Base-by-base conservation (phyloP, 2,329 filamentous ascomycete species). In the Botrytis hyacinthi region DNA sequence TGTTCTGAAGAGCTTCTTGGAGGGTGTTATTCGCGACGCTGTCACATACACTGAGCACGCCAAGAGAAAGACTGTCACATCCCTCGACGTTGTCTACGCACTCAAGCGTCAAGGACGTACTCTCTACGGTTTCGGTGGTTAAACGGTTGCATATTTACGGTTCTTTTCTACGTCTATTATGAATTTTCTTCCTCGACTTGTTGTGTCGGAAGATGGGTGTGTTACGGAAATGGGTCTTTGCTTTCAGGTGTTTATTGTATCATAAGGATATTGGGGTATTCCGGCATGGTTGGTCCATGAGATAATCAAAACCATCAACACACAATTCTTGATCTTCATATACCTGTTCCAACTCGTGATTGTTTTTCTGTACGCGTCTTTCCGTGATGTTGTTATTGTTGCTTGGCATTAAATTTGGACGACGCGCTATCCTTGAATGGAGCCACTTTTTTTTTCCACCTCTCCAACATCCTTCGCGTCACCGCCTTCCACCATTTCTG, bases 1-100 rank as follows among this genome's bases (percentile, higher is more conserved):
- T 88, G 92, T 93, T 81, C 88, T 94, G 81, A 93, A 93, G 89
- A 91, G 91, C 84, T 93, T 93, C 90, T 91, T 94, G 80, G 92
- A 93, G 85, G 88, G 90, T 84, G 91, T 94, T 84, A 93, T 94
- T 82, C 87, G 90, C 76, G 88, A 90, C 79, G 74, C 75, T 60
- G 76, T 76, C 57, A 76, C 75, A 66, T 76, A 76, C 73, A 77
- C 77, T 79, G 91, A 93, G 87, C 91, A 93, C 88, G 90, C 90
- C 84, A 93, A 93, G 90, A 89, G 91, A 85, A 91, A 91, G 88
- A 91, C 89, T 46, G 89, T 91, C 82, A 91, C 88, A 69, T 90
- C 88, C 7, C 86, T 90, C 75, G 88, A 90, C 79, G 89, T 90
- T 68, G 88, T 90, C 82, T 90, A 90, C 80, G 89, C 89, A 63